Conservation (phyloP, 2,329 filamentous ascomycete species). For the Calonectria multiphialidica region DNA sequence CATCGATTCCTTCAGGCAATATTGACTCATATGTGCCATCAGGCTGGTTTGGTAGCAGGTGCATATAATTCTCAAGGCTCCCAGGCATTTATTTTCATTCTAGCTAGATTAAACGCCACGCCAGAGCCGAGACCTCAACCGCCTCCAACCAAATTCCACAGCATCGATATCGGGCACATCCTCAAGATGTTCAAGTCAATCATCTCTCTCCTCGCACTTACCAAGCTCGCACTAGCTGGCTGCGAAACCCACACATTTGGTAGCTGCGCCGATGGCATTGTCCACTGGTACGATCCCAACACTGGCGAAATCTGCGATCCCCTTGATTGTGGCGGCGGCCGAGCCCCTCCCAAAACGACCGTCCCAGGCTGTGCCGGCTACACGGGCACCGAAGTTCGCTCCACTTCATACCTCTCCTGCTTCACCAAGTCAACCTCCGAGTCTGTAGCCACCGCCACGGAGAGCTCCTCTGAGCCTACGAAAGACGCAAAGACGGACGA, state of each 20-base stretch:
- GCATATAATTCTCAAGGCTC: neutral
- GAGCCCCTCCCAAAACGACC: slow-evolving; percentile 61
- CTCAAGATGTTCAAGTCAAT: slow-evolving; percentile 23
- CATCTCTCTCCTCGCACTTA: slow-evolving; percentile 24
- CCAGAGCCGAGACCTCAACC: neutral
- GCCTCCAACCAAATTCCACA: too few species aligned
- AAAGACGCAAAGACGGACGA: neutral
- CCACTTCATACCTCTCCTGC: slow-evolving; percentile 32
- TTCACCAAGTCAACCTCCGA: slow-evolving; percentile 26
- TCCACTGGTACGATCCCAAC: slow-evolving; percentile 58
- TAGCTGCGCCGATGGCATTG: slow-evolving; percentile 38
- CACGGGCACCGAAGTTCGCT: slow-evolving; percentile 48
- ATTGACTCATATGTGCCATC: neutral
- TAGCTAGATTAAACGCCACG: neutral
- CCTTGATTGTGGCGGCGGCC: slow-evolving; percentile 67
- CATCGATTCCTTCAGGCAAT: neutral
- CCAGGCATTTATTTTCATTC: neutral
- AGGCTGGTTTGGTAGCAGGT: neutral
- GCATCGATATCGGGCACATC: neutral
- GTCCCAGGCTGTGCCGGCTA: slow-evolving; percentile 63
- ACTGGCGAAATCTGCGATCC: slow-evolving; percentile 64
- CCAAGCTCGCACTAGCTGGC: slow-evolving; percentile 23
- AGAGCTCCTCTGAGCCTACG: neutral
- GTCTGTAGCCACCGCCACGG: neutral
- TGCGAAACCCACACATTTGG: slow-evolving; percentile 33